These are phyloP conservation scores for Suhomyces atakaporum DNA, from an alignment of 1,139 yeast species.

Conservation along the genomic window DNA sequence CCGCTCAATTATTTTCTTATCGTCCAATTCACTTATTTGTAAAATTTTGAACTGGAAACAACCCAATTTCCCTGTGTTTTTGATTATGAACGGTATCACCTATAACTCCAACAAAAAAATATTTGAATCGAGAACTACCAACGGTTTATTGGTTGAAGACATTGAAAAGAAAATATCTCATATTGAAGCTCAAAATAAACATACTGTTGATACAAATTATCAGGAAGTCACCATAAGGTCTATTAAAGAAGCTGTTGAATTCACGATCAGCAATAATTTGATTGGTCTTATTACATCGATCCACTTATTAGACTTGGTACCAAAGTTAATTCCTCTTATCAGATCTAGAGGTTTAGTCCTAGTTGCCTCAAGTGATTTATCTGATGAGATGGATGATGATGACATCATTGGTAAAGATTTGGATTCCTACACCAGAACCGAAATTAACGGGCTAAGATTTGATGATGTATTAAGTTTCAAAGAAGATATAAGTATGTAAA, in stretches of 20 bases:
- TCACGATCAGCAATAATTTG: conserved; percentile 79
- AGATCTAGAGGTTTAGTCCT: conserved; percentile 80
- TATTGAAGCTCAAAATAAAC: conserved; percentile 1
- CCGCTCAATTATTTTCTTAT: conserved; percentile 77
- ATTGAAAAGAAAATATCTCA: conserved; percentile 9
- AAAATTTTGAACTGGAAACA: conserved; percentile 96
- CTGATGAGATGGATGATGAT: conserved; percentile 31
- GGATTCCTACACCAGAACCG: conserved; percentile 50
- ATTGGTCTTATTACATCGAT: conserved; percentile 81
- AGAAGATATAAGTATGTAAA: conserved; percentile 65
- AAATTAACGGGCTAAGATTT: conserved; percentile 74
- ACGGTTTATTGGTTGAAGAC: conserved; percentile 40
- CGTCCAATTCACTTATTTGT: conserved; percentile 85
- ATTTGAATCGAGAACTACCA: conserved; percentile 46
- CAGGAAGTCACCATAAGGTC: conserved; percentile 49
- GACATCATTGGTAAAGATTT: conserved; percentile 34
- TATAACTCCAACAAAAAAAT: conserved; percentile 29
- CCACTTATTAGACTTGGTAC: conserved; percentile 69
- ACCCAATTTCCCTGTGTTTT: conserved; percentile 94
- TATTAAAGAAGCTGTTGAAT: conserved; percentile 54
- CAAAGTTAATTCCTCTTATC: conserved; percentile 72
- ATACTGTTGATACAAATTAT: conserved; percentile 23
- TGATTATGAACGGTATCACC: conserved; percentile 69
- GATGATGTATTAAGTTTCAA: conserved; percentile 69
- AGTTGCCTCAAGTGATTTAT: conserved; percentile 60